These are phyloP conservation scores for Diaporthe ampelina DNA, from an alignment of 2,329 filamentous ascomycete species.

Conservation along the genomic window DNA sequence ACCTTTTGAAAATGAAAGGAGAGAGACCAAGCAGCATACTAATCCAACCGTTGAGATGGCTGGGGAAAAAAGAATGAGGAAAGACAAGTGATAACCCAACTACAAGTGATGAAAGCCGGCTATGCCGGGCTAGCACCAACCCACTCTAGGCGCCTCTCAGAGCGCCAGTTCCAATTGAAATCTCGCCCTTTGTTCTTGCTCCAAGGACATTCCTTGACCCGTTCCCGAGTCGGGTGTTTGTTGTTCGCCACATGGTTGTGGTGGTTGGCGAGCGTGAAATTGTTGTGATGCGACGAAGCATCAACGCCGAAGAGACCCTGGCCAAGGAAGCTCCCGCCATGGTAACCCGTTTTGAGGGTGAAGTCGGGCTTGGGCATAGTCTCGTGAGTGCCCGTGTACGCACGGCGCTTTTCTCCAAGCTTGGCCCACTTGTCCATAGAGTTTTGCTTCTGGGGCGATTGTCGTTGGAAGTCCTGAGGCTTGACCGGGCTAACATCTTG, in stretches of 20 bases:
- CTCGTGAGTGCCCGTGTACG: constrained; percentile 66
- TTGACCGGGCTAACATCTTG: constrained; percentile 70
- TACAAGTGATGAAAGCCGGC: constrained; percentile 77
- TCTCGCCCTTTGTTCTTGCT: constrained; percentile 67
- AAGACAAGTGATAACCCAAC: constrained; percentile 60
- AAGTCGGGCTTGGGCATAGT: constrained; percentile 60
- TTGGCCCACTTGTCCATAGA: constrained; percentile 88
- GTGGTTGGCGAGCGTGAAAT: constrained; percentile 42
- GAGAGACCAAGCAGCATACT: constrained; percentile 44
- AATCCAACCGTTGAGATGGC: constrained; percentile 19
- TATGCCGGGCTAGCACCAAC: constrained; percentile 75
- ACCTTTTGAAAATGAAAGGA: constrained; percentile 45
- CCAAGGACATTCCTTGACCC: constrained; percentile 68
- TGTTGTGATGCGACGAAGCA: constrained; percentile 47
- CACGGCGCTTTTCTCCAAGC: constrained; percentile 86
- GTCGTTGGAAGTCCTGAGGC: constrained; percentile 55
- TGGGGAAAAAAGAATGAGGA: constrained; percentile 37
- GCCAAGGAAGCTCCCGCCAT: constrained; percentile 56
- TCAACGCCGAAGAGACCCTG: constrained; percentile 64
- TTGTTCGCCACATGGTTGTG: constrained; percentile 51
- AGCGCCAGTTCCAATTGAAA: constrained; percentile 70
- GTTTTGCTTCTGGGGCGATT: constrained; percentile 76
- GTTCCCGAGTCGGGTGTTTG: constrained; percentile 59
- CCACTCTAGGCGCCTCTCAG: constrained; percentile 82
- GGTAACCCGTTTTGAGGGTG: constrained; percentile 61